A percentile compares a stretch with the other conserved stretches of the same genome.
These are phyloP conservation scores for Carex myosuroides DNA, from an alignment of 176 grass and related monocot genomes.

Conservation along the genomic window DNA sequence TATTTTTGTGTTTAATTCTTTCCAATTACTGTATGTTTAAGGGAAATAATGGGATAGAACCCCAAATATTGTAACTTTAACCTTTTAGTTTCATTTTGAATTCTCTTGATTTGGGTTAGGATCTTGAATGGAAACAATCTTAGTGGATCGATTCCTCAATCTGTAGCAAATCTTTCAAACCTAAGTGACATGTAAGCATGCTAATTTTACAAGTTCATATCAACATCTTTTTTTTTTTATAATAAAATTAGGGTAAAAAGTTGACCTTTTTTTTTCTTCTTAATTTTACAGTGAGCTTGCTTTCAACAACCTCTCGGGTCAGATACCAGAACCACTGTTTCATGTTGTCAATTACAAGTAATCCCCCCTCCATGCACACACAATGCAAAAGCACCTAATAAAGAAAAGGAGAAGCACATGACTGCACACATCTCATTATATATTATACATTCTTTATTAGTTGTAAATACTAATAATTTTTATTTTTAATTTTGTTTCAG, in stretches of 20 bases:
- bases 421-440: background rate
- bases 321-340: conserved; percentile 44
- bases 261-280: background rate
- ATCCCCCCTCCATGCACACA: background rate
- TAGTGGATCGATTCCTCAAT: conserved; percentile 27
- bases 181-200: conserved; percentile 33
- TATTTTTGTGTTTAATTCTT: background rate
- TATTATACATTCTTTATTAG: background rate
- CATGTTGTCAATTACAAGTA: conserved; percentile 38
- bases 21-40: background rate
- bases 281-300: conserved; percentile 33
- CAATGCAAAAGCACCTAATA: too few relatives aligned
- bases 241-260: background rate
- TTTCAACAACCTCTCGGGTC: conserved; percentile 36
- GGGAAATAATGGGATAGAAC: background rate
- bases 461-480: background rate
- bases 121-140: conserved; percentile 35
- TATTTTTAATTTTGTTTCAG: conserved; percentile 29
- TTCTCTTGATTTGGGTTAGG: conserved; percentile 24
- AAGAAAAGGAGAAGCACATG: background rate
- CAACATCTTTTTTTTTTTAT: background rate
- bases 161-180: conserved; percentile 26
- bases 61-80: background rate
- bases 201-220: background rate
- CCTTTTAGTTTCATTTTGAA: background rate